Percentiles rank a stretch among this genome's conserved stretches.
Evolutionary conservation across 2,329 filamentous ascomycete genomes (phyloP).

Genomic region (Pseudopithomyces maydicus): DNA sequence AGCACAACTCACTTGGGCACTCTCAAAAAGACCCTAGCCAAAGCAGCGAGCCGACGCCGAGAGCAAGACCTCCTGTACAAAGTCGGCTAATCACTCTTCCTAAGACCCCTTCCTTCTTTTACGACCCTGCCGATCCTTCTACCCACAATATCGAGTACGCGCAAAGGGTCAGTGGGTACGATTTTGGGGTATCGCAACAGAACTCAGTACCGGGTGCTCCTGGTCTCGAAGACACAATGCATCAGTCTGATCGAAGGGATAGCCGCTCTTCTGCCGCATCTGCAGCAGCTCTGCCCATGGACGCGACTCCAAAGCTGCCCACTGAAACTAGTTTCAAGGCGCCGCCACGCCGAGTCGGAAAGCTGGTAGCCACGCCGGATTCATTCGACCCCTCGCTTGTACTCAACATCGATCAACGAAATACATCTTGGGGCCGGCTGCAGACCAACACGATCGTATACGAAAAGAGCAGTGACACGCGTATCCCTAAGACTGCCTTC

Average conservation of each 20-base stretch:
- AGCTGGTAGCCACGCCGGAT: constrained; percentile 66
- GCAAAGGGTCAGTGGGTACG: constrained; percentile 50
- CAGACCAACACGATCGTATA: constrained; percentile 71
- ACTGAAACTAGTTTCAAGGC: constrained; percentile 41
- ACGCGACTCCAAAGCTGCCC: constrained; percentile 27
- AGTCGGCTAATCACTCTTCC: constrained; percentile 52
- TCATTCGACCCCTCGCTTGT: constrained; percentile 71
- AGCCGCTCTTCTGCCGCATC: constrained; percentile 18
- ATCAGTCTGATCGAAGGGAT: constrained; percentile 25
- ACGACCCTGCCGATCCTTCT: constrained; percentile 48
- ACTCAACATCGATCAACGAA: constrained; percentile 64
- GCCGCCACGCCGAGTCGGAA: constrained; percentile 60
- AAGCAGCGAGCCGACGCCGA: constrained; percentile 44
- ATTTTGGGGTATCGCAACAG: constrained; percentile 40
- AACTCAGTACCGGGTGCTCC: constrained; percentile 23
- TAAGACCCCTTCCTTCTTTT: constrained; percentile 52
- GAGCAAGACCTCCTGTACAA: constrained; percentile 39
- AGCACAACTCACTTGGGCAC: constrained; percentile 38
- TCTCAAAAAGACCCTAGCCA: constrained; percentile 33
- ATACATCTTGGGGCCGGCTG: constrained; percentile 79
- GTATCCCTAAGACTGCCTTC: constrained; percentile 81
- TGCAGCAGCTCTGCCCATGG: constrained; percentile 17
- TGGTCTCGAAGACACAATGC: constrained; percentile 35
- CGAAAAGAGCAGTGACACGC: constrained; percentile 64
- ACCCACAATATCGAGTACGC: constrained; percentile 55